A percentile compares a stretch with the other conserved stretches of the same genome.
Conservation (phyloP, 1,139 yeast species). For the Geotrichum carabidarum region DNA sequence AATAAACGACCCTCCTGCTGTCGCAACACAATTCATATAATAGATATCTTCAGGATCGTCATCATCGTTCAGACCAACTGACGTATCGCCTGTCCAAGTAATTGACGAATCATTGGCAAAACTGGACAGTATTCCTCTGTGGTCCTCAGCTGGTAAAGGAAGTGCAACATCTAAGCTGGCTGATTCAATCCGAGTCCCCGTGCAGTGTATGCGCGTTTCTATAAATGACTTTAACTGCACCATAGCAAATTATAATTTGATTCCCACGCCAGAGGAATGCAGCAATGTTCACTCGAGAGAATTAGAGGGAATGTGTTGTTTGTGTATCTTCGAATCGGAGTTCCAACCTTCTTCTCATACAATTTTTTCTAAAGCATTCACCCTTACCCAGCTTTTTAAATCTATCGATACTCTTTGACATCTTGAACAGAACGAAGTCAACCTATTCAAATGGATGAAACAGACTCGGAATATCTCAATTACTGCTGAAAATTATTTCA, state of each 20-base stretch:
- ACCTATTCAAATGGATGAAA: too few species aligned
- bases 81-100: constrained; percentile 3
- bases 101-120: not conserved
- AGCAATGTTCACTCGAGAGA: too few species aligned
- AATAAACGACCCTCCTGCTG: constrained; percentile 24
- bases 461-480: too few species aligned
- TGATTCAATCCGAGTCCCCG: constrained; percentile 3
- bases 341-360: too few species aligned
- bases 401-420: too few species aligned
- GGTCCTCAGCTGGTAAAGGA: constrained; percentile 10
- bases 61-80: constrained; percentile 9
- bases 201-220: constrained; percentile 9
- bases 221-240: constrained; percentile 6
- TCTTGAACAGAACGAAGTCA: too few species aligned
- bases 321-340: too few species aligned
- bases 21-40: constrained; percentile 28
- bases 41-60: constrained; percentile 25
- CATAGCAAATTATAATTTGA: not conserved
- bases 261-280: too few species aligned
- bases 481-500: too few species aligned
- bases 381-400: too few species aligned
- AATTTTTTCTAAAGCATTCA: too few species aligned
- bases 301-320: too few species aligned
- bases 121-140: constrained; percentile 11
- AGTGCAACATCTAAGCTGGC: constrained; percentile 6